These are phyloP conservation scores for Talaromyces sp. DNA, from an alignment of 2,329 filamentous ascomycete species.

Conservation along the genomic window DNA sequence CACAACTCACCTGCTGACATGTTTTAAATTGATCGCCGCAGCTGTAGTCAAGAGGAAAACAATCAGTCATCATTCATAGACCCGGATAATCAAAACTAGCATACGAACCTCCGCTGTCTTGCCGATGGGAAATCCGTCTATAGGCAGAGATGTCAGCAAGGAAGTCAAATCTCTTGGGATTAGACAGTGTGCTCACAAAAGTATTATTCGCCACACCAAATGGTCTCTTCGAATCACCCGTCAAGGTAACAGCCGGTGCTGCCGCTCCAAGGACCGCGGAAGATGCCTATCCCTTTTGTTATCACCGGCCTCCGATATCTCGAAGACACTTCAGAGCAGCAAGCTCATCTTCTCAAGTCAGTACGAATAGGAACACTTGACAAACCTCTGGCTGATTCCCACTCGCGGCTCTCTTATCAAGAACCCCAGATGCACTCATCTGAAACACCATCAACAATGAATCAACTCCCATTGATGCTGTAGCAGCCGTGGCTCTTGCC, in stretches of 20 bases:
- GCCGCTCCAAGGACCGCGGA: neutral
- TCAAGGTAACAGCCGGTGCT: constrained; percentile 17
- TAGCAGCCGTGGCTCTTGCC: neutral
- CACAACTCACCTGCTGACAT: constrained; percentile 18
- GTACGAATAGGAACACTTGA: neutral
- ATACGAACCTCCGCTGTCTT: constrained; percentile 20
- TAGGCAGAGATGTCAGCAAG: neutral
- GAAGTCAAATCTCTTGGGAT: neutral
- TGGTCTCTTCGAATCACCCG: constrained; percentile 19
- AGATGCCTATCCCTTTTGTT: neutral
- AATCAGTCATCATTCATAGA: neutral
- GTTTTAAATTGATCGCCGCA: constrained; percentile 22
- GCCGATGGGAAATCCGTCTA: constrained; percentile 20
- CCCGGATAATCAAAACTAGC: neutral
- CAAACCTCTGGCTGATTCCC: neutral
- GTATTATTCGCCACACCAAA: constrained; percentile 22
- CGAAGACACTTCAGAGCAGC: neutral
- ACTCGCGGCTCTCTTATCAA: neutral
- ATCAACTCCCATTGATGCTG: neutral
- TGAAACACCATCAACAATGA: neutral
- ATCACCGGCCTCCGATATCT: neutral
- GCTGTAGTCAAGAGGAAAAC: constrained; percentile 8
- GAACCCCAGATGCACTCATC: neutral
- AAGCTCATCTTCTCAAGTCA: neutral
- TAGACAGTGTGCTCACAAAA: constrained; percentile 17